Base-by-base conservation (phyloP, 805 yeast genomes). In the Barnettozyma populi region DNA sequence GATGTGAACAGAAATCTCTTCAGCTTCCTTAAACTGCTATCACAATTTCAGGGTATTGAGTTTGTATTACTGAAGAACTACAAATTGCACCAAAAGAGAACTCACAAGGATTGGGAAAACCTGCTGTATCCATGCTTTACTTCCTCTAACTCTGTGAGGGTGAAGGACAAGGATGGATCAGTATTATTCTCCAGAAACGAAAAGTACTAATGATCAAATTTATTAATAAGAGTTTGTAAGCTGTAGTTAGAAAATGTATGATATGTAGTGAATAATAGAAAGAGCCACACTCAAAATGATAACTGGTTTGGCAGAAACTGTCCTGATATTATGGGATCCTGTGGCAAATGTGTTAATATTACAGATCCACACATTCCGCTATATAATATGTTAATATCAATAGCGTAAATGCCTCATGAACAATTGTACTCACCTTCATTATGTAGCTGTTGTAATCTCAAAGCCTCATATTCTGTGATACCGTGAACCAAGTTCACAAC, bases 101-200 rank as follows among this genome's bases (percentile, higher is more conserved):
- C 65, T 1, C 61, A 67, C 42, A 55, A 61, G 25, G 74, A 70
- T 47, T 70, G 74, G 75, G 70, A 63, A 38, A 42, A 57, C 8
- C 49, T 71, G 11, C 44, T 71, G 7, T 49, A 53, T 14, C 70
- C 72, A 0, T 66, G 70, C 13, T 59, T 71, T 21, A 64, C 66
- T 18, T 60, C 59, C 1, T 50, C 57, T 13, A 68, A 65, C 11
- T 64, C 68, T 3, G 57, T 67, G 9, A 63, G 65, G 43, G 72
- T 70, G 1, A 58, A 62, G 41, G 73, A 66, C 46, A 63, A 53
- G 39, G 69, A 65, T 56, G 72, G 68, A n/a, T 58, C 73, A 54
- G 68, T 76, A 51, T 69, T 71, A 44, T 73, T 73, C 50, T 61
- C 72, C 11, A 49, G 59, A 45, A 50, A 54, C 29, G 50, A 45